A percentile compares a stretch with the other conserved stretches of the same genome.
Conservation (phyloP, 148 eudicot species). For the Rhododendron mucronatum region DNA sequence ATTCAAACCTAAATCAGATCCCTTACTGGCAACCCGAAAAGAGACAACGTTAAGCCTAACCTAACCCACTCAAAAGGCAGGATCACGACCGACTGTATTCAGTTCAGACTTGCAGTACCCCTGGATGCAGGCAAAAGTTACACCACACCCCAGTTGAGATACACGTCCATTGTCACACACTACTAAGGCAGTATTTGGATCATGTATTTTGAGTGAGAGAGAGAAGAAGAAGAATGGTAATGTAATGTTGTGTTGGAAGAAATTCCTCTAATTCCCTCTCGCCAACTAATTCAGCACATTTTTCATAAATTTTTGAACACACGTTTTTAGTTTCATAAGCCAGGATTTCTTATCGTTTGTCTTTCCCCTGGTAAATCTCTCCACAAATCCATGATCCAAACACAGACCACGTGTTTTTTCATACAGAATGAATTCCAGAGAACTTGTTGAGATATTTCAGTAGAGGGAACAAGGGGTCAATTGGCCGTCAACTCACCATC, state of each 20-base stretch:
- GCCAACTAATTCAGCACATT: neutral
- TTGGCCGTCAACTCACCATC: constrained; percentile 54
- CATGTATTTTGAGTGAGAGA: neutral
- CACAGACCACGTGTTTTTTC: neutral
- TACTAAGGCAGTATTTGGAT: neutral
- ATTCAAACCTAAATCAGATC: neutral
- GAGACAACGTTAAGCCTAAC: neutral
- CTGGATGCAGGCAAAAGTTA: neutral
- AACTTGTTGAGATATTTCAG: neutral
- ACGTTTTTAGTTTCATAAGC: neutral
- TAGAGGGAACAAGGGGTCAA: neutral
- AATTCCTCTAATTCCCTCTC: neutral
- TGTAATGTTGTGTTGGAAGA: neutral
- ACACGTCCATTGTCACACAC: neutral
- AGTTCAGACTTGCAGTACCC: neutral
- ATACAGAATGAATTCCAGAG: neutral
- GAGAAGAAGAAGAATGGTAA: neutral
- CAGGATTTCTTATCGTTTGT: neutral
- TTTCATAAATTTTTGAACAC: neutral
- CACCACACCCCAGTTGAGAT: neutral
- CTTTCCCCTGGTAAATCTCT: neutral
- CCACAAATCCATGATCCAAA: neutral
- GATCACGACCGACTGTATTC: neutral
- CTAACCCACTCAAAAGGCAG: neutral
- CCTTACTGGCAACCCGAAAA: neutral